These are phyloP conservation scores for Elongisporangium senticosum DNA, from an alignment of 352 stramenopile species.

Conservation along the genomic window DNA sequence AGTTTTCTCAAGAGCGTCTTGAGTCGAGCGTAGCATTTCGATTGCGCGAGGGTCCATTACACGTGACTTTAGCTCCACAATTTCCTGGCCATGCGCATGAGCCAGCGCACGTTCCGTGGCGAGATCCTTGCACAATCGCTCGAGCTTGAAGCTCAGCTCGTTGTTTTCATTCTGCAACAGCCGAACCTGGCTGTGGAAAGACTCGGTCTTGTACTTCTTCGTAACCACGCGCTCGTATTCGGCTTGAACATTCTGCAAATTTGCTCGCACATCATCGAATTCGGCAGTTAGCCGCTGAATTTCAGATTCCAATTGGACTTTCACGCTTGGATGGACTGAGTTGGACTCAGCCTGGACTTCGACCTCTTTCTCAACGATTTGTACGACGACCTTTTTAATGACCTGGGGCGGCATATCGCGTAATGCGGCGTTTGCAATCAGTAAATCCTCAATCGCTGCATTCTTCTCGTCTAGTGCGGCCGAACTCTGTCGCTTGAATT, in stretches of 20 bases:
- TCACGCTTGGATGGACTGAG: background rate
- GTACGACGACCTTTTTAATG: background rate
- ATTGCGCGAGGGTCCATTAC: constrained; percentile 49
- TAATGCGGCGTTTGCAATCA: background rate
- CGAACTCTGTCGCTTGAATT: background rate
- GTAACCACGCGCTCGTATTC: constrained; percentile 57
- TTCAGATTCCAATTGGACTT: constrained; percentile 13
- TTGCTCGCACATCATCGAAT: constrained; percentile 18
- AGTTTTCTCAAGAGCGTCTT: constrained; percentile 62
- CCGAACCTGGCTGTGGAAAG: constrained; percentile 61
- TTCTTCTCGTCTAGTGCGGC: background rate
- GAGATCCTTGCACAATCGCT: constrained; percentile 30
- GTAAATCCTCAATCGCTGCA: background rate
- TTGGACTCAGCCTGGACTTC: constrained; percentile 1
- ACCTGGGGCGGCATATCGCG: background rate
- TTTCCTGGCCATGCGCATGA: constrained; percentile 28
- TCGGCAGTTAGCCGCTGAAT: constrained; percentile 24
- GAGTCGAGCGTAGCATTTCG: constrained; percentile 43
- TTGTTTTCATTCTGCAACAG: constrained; percentile 64
- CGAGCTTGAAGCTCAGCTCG: constrained; percentile 37
- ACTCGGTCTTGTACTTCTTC: constrained; percentile 73
- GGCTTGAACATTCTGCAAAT: constrained; percentile 18
- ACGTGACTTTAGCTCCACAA: constrained; percentile 37
- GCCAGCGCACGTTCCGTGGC: constrained; percentile 35
- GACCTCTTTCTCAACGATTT: background rate